A percentile compares a stretch with the other conserved stretches of the same genome.
Evolutionary conservation across 1,284 basidiomycete genomes (phyloP).

Genomic region (Lentinula novae-zelandiae): DNA sequence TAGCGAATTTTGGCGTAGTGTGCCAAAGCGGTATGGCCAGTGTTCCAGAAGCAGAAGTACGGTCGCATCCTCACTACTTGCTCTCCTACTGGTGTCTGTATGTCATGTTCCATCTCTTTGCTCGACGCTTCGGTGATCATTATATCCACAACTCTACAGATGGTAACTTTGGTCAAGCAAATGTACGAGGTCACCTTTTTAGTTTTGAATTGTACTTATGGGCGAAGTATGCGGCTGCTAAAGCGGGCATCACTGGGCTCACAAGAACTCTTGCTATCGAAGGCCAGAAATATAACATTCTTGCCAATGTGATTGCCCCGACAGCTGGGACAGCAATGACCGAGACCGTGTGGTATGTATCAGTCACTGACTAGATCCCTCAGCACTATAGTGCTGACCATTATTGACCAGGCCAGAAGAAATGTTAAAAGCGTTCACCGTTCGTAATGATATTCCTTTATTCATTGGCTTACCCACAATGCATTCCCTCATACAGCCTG

Average conservation of each 20-base stretch:
- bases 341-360: slow-evolving; percentile 68
- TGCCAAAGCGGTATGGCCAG: slow-evolving; percentile 93
- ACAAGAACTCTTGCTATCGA: slow-evolving; percentile 91
- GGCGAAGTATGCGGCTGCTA: slow-evolving; percentile 83
- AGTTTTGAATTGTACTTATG: not conserved
- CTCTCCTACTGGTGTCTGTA: slow-evolving; percentile 91
- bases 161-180: slow-evolving; percentile 93
- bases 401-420: slow-evolving; percentile 68
- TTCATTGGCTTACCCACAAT: not conserved
- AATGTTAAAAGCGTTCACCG: slow-evolving; percentile 93
- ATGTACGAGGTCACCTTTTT: slow-evolving; percentile 39
- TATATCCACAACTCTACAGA: slow-evolving; percentile 40
- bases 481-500: slow-evolving; percentile 51
- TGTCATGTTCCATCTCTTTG: slow-evolving; percentile 26
- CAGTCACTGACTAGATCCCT: not conserved
- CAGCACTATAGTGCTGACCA: not conserved
- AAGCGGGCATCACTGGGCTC: slow-evolving; percentile 90
- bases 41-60: slow-evolving; percentile 96
- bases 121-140: not conserved
- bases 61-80: slow-evolving; percentile 94
- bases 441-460: slow-evolving; percentile 20
- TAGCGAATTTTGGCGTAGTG: slow-evolving; percentile 37
- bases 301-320: slow-evolving; percentile 88
- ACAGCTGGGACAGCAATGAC: slow-evolving; percentile 93
- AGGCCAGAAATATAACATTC: slow-evolving; percentile 87